Evolutionary conservation across 495 filamentous ascomycete genomes (phyloP).

Genomic region (Tuber indicum): DNA sequence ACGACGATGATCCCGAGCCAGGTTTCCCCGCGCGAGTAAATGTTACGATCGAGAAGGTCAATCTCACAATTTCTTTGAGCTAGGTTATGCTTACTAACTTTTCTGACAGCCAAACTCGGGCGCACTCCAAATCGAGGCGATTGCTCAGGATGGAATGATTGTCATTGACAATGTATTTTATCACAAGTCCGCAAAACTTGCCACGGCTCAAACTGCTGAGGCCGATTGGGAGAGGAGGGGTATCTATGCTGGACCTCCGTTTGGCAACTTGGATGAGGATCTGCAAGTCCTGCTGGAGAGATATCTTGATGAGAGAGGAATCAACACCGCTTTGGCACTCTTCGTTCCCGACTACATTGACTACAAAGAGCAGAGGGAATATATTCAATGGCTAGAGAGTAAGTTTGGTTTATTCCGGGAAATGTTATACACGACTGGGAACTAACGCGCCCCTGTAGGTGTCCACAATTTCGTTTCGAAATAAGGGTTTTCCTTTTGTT

Average conservation of each 20-base stretch:
- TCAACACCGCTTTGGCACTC: slow-evolving; percentile 77
- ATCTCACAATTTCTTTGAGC: slow-evolving; percentile 18
- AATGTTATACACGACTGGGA: neutral
- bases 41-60: slow-evolving; percentile 77
- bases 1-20: slow-evolving; percentile 49
- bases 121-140: slow-evolving; percentile 76
- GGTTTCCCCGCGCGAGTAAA: slow-evolving; percentile 77
- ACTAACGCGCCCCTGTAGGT: slow-evolving; percentile 14
- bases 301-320: slow-evolving; percentile 88
- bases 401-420: slow-evolving; percentile 46
- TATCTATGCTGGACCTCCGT: slow-evolving; percentile 85
- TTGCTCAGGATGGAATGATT: slow-evolving; percentile 79
- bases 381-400: slow-evolving; percentile 80
- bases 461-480: slow-evolving; percentile 29
- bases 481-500: slow-evolving; percentile 9
- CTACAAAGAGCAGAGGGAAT: slow-evolving; percentile 98
- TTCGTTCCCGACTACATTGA: slow-evolving; percentile 97
- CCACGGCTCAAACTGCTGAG: slow-evolving; percentile 58
- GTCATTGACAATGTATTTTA: slow-evolving; percentile 87
- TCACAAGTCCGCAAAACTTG: slow-evolving; percentile 66
- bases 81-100: slow-evolving; percentile 13
- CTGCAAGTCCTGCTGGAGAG: slow-evolving; percentile 85
- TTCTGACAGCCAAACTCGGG: slow-evolving; percentile 49
- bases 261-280: slow-evolving; percentile 91
- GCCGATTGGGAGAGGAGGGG: slow-evolving; percentile 63